These are phyloP conservation scores for Lasiodiplodia hormozganensis DNA, from an alignment of 2,329 filamentous ascomycete genomes.

Conservation along the genomic window DNA sequence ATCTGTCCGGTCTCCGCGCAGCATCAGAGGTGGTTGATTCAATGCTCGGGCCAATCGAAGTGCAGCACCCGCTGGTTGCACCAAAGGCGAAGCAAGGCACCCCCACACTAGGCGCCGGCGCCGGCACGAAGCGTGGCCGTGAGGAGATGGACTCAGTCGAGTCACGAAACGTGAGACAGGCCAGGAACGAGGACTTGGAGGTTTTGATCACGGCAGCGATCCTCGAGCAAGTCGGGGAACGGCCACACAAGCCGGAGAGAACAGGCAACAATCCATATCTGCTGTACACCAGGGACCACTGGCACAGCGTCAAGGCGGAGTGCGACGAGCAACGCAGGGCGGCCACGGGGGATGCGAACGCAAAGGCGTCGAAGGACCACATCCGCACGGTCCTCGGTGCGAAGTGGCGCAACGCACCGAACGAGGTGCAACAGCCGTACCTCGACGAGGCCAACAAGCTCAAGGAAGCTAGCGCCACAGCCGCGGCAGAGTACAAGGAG, in stretches of 20 bases:
- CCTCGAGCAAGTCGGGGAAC: conserved; percentile 71
- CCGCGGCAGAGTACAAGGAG: conserved; percentile 65
- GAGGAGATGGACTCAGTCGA: conserved; percentile 32
- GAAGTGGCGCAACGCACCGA: conserved; percentile 83
- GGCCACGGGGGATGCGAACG: conserved; percentile 69
- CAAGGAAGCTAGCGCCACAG: conserved; percentile 68
- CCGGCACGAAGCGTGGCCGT: conserved; percentile 29
- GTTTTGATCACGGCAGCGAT: conserved; percentile 64
- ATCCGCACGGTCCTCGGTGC: conserved; percentile 84
- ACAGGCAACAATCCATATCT: conserved; percentile 85
- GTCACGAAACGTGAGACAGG: conserved; percentile 34
- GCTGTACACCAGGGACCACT: conserved; percentile 81
- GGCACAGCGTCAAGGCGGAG: conserved; percentile 67
- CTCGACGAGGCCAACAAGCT: conserved; percentile 75
- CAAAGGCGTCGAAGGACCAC: conserved; percentile 73
- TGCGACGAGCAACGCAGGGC: conserved; percentile 72
- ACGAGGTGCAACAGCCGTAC: conserved; percentile 77
- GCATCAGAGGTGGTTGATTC: conserved; percentile 84
- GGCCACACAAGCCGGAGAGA: conserved; percentile 74
- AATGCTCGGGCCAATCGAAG: conserved; percentile 79
- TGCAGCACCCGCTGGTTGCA: conserved; percentile 75
- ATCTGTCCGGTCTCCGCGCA: conserved; percentile 88
- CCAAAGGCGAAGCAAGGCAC: conserved; percentile 56
- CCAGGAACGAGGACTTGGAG: conserved; percentile 58
- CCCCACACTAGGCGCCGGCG: conserved; percentile 6